A percentile compares a stretch with the other conserved stretches of the same genome.
phyloP scores from a whole-genome alignment of 805 yeast genomes.

The Nakazawaea anatomiae region DNA sequence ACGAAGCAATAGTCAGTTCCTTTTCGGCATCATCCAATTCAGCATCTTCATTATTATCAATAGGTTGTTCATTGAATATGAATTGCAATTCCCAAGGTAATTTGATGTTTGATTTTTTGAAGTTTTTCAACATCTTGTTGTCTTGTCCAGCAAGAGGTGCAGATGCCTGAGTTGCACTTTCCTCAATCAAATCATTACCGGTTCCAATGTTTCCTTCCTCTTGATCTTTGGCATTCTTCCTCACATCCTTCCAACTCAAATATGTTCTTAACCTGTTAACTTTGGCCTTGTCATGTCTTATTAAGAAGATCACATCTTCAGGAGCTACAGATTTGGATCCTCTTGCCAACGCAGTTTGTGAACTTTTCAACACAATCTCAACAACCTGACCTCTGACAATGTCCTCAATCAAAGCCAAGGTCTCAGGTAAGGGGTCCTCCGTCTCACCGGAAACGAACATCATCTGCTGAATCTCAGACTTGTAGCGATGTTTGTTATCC shows the following conservation, averaged over 20 bases:
- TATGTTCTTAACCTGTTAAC: constrained; percentile 88
- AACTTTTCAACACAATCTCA: constrained; percentile 71
- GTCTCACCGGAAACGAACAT: constrained; percentile 98
- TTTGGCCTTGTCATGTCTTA: constrained; percentile 90
- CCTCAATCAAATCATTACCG: constrained; percentile 28
- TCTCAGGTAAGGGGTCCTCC: constrained; percentile 88
- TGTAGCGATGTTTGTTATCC: constrained; percentile 57
- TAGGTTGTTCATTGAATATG: constrained; percentile 87
- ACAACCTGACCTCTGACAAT: constrained; percentile 93
- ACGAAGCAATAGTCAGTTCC: constrained; percentile 83
- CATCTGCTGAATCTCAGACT: constrained; percentile 96
- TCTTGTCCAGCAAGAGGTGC: constrained; percentile 34
- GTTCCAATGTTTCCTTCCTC: constrained; percentile 42
- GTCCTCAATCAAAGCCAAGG: constrained; percentile 91
- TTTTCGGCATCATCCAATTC: constrained; percentile 83
- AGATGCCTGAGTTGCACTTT: constrained; percentile 30
- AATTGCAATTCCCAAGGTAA: constrained; percentile 94
- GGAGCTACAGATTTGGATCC: constrained; percentile 83
- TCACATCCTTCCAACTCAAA: constrained; percentile 93
- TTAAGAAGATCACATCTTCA: constrained; percentile 89
- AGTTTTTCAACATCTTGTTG: constrained; percentile 44
- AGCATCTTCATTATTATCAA: constrained; percentile 58
- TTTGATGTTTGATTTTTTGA: constrained; percentile 72
- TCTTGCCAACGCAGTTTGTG: constrained; percentile 68
- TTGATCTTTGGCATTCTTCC: constrained; percentile 67